Conservation (phyloP, 2,329 filamentous ascomycete species). For the Emericellopsis atlantica region DNA sequence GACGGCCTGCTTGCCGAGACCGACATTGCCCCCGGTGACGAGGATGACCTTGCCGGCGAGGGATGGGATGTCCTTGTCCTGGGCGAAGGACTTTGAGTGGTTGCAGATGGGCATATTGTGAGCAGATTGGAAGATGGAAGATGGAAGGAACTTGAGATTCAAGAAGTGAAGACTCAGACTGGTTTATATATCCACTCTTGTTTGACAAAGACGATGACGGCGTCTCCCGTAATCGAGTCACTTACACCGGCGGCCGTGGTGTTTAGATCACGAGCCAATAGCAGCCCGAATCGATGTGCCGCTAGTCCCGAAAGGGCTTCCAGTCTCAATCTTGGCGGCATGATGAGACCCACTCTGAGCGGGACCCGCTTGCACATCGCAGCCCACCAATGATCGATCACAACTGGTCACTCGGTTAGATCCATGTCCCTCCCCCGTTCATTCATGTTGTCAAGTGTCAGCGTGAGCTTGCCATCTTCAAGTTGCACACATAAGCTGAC, state of each 20-base stretch:
- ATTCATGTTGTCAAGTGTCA: no score
- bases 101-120: background rate
- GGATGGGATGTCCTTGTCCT: slow-evolving; percentile 30
- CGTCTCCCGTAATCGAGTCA: background rate
- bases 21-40: slow-evolving; percentile 76
- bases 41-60: slow-evolving; percentile 65
- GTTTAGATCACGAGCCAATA: background rate
- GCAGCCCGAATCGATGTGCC: background rate
- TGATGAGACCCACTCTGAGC: no score
- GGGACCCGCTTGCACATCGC: no score
- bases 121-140: background rate
- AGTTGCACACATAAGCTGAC: background rate
- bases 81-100: slow-evolving; percentile 1
- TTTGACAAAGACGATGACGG: background rate
- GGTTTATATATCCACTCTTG: background rate
- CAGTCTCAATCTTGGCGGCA: no score
- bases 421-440: no score
- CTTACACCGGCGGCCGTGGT: background rate
- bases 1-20: slow-evolving; percentile 46
- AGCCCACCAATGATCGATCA: no score
- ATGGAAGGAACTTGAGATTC: no score
- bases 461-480: background rate
- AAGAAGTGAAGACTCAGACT: background rate
- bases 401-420: no score
- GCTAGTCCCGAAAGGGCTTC: no score